These are phyloP conservation scores for Gastrodia elata DNA, from an alignment of 106 monocot species.

Conservation along the genomic window DNA sequence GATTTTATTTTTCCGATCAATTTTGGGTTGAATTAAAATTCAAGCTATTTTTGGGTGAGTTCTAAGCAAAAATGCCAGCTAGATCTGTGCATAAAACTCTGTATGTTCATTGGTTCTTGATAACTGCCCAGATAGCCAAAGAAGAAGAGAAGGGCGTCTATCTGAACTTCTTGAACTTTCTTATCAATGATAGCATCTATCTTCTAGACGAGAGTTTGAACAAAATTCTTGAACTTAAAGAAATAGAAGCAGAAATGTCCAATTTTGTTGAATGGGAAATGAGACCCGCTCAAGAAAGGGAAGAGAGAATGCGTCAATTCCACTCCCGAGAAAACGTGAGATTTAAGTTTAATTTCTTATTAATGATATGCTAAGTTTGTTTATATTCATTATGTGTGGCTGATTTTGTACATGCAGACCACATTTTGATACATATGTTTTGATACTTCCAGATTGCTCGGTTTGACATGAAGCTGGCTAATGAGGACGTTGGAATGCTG, in stretches of 20 bases:
- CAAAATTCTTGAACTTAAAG: slow-evolving; percentile 95
- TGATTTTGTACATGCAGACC: not conserved
- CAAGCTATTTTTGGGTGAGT: no score
- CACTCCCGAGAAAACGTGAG: slow-evolving; percentile 84
- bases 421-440: slow-evolving; percentile 13
- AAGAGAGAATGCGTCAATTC: slow-evolving; percentile 74
- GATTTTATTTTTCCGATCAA: no score
- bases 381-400: not conserved
- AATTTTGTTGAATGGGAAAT: slow-evolving; percentile 84
- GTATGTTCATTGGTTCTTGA: slow-evolving; percentile 4
- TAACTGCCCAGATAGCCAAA: slow-evolving; percentile 67
- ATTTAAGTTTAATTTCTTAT: slow-evolving; percentile 7
- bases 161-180: slow-evolving; percentile 93
- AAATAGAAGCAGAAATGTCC: slow-evolving; percentile 91
- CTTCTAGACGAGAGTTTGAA: slow-evolving; percentile 99
- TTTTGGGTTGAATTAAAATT: no score
- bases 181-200: slow-evolving; percentile 98
- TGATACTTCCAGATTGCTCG: slow-evolving; percentile 56
- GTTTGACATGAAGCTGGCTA: slow-evolving; percentile 95
- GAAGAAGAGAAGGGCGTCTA: slow-evolving; percentile 98
- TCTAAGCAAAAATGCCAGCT: no score
- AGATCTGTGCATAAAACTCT: no score
- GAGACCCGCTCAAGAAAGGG: slow-evolving; percentile 83
- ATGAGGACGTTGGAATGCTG: slow-evolving; percentile 96
- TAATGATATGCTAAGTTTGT: not conserved